Evolutionary conservation across 2,329 filamentous ascomycete genomes (phyloP).

Genomic region (Phyllosticta citribraziliensis): DNA sequence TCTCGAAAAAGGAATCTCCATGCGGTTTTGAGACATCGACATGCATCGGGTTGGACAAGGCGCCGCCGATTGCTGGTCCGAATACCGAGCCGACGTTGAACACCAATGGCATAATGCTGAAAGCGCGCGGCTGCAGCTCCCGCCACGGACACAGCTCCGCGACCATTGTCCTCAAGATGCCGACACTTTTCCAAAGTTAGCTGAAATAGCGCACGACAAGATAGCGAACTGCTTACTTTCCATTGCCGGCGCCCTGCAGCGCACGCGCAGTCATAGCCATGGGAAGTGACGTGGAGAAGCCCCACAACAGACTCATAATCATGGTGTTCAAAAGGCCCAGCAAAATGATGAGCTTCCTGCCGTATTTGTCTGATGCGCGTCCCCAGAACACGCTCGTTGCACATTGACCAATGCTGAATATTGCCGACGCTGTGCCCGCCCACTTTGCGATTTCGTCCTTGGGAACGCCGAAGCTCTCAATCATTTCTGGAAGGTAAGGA

Average conservation of each 20-base stretch:
- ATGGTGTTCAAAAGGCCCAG: constrained; percentile 69
- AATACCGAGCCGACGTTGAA: constrained; percentile 85
- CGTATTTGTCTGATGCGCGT: constrained; percentile 67
- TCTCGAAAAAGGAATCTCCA: constrained; percentile 56
- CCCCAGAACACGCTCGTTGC: constrained; percentile 86
- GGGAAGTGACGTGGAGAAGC: constrained; percentile 65
- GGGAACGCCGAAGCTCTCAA: constrained; percentile 30
- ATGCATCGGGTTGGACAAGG: constrained; percentile 69
- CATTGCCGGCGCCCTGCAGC: constrained; percentile 75
- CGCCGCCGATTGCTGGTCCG: constrained; percentile 76
- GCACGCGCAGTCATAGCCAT: constrained; percentile 74
- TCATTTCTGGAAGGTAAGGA: constrained; percentile 67
- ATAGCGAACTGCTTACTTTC: constrained; percentile 43
- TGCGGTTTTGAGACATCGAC: constrained; percentile 62
- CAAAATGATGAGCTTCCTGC: constrained; percentile 76
- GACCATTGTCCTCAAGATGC: constrained; percentile 84
- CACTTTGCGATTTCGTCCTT: constrained; percentile 45
- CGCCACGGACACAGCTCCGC: constrained; percentile 79
- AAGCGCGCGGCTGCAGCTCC: constrained; percentile 78
- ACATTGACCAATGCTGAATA: constrained; percentile 66
- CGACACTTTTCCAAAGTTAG: background rate
- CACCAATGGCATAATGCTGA: constrained; percentile 85
- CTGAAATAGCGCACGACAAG: too few species aligned
- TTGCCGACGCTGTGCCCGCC: constrained; percentile 75
- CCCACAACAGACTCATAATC: constrained; percentile 71